phyloP scores from a whole-genome alignment of 2,329 filamentous ascomycete genomes.

The Calcarisporium arbuscula region DNA sequence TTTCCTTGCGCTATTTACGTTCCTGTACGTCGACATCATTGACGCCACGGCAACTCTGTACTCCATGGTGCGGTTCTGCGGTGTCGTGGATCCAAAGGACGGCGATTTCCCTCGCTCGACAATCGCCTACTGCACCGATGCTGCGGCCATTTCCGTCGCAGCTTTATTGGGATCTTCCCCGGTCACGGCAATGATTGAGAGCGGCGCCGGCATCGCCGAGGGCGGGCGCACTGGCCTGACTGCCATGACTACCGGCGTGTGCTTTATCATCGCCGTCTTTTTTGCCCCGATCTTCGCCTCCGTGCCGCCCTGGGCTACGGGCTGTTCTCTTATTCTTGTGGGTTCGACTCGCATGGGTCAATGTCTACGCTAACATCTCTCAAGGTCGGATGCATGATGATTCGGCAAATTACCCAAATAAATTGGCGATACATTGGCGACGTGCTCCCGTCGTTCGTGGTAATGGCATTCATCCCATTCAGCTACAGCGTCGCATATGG shows the following conservation, averaged over 20 bases:
- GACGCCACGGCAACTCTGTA: slow-evolving; percentile 73
- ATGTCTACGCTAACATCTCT: too few species aligned
- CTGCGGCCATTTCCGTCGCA: slow-evolving; percentile 64
- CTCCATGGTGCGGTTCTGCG: slow-evolving; percentile 74
- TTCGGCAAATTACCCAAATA: slow-evolving; percentile 65
- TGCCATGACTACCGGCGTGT: slow-evolving; percentile 61
- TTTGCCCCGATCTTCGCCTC: slow-evolving; percentile 73
- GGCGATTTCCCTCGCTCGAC: slow-evolving; percentile 85
- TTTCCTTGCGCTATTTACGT: slow-evolving; percentile 66
- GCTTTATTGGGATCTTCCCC: slow-evolving; percentile 64
- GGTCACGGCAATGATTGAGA: slow-evolving; percentile 70
- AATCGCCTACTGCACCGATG: slow-evolving; percentile 69
- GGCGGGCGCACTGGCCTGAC: slow-evolving; percentile 69
- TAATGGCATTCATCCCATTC: slow-evolving; percentile 69
- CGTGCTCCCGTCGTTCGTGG: slow-evolving; percentile 68
- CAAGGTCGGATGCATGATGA: slow-evolving; percentile 71
- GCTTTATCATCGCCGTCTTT: slow-evolving; percentile 67
- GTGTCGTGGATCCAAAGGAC: slow-evolving; percentile 55
- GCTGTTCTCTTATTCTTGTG: slow-evolving; percentile 64
- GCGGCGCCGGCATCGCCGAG: slow-evolving; percentile 68
- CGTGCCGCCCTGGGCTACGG: slow-evolving; percentile 72
- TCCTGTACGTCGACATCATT: slow-evolving; percentile 74
- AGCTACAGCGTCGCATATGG: slow-evolving; percentile 75
- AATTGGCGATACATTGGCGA: slow-evolving; percentile 75
- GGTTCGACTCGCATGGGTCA: slow-evolving; percentile 17